These are phyloP conservation scores for Leishmania lainsoni DNA, from an alignment of 208 protist species.

Conservation along the genomic window DNA sequence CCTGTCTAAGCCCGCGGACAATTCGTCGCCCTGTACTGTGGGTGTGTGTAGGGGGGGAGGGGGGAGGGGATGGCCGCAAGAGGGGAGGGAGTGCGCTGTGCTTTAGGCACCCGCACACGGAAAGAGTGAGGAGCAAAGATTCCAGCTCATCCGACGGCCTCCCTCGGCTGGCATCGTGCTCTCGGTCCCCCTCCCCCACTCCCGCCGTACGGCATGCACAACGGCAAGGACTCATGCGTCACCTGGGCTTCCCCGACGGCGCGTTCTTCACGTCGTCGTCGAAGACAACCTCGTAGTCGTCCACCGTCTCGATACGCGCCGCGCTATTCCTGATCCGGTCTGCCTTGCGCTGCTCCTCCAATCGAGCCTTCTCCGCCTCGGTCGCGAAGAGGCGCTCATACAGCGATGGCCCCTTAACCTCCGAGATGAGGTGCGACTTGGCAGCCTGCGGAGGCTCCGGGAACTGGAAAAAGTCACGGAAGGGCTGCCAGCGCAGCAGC, in stretches of 20 bases:
- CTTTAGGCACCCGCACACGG: neutral
- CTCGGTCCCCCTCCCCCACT: neutral
- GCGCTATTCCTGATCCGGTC: slow-evolving; percentile 38
- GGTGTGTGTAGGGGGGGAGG: neutral
- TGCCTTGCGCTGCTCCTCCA: slow-evolving; percentile 51
- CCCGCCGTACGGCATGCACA: neutral
- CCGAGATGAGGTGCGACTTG: slow-evolving; percentile 61
- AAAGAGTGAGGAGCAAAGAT: neutral
- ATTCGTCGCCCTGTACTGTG: neutral
- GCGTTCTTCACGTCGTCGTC: slow-evolving; percentile 29
- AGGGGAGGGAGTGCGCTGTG: neutral
- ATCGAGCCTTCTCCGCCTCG: slow-evolving; percentile 53
- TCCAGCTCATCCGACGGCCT: neutral
- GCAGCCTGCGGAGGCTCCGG: slow-evolving; percentile 81
- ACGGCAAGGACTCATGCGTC: neutral
- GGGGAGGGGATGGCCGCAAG: neutral
- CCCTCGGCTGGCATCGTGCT: neutral
- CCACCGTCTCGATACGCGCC: slow-evolving; percentile 69
- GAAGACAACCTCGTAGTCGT: slow-evolving; percentile 81
- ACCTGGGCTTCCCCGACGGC: neutral
- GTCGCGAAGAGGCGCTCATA: slow-evolving; percentile 78
- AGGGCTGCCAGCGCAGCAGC: slow-evolving; percentile 84
- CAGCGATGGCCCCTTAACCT: slow-evolving; percentile 65
- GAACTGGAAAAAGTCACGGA: slow-evolving; percentile 83
- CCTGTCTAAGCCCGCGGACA: neutral